These are phyloP conservation scores for Austroboletus niveus DNA, from an alignment of 1,284 basidiomycete species.

Conservation along the genomic window DNA sequence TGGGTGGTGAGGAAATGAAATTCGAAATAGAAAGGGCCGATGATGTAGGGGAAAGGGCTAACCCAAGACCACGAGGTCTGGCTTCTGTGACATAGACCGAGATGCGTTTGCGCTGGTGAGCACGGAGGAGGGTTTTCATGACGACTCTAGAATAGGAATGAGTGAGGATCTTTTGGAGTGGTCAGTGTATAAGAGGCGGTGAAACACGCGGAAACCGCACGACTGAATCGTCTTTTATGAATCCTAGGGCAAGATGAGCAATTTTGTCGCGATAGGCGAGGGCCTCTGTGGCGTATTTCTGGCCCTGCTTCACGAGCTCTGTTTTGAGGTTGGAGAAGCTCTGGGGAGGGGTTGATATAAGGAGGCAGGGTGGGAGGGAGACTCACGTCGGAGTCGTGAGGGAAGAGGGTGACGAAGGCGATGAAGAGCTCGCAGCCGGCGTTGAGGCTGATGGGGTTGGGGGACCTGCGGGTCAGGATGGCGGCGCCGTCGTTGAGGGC, in stretches of 20 bases:
- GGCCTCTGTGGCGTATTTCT: constrained; percentile 76
- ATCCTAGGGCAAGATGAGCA: constrained; percentile 84
- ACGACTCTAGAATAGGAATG: constrained; percentile 97
- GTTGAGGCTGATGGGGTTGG: constrained; percentile 83
- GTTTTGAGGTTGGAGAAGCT: constrained; percentile 81
- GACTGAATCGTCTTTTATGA: constrained; percentile 92
- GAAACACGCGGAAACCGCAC: constrained; percentile 45
- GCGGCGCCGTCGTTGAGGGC: constrained; percentile 77
- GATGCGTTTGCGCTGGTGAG: constrained; percentile 89
- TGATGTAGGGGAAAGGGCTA: constrained; percentile 3
- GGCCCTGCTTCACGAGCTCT: constrained; percentile 77
- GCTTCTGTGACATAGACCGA: constrained; percentile 98
- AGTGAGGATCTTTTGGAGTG: constrained; percentile 74
- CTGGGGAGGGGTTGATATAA: constrained; percentile 37
- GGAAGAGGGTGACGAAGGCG: constrained; percentile 82
- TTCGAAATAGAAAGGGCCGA: constrained; percentile 1
- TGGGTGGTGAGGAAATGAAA: constrained; percentile 7
- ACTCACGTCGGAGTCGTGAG: constrained; percentile 78
- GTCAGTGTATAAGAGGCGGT: constrained; percentile 19
- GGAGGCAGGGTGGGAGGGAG: constrained; percentile 10
- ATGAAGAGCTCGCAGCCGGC: constrained; percentile 92
- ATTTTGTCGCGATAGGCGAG: constrained; percentile 88
- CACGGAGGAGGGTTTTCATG: constrained; percentile 87
- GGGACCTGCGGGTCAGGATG: constrained; percentile 58
- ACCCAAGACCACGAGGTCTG: constrained; percentile 82